These are phyloP conservation scores for Adansonia gregorii DNA, from an alignment of 441 rosid species.

Conservation along the genomic window DNA sequence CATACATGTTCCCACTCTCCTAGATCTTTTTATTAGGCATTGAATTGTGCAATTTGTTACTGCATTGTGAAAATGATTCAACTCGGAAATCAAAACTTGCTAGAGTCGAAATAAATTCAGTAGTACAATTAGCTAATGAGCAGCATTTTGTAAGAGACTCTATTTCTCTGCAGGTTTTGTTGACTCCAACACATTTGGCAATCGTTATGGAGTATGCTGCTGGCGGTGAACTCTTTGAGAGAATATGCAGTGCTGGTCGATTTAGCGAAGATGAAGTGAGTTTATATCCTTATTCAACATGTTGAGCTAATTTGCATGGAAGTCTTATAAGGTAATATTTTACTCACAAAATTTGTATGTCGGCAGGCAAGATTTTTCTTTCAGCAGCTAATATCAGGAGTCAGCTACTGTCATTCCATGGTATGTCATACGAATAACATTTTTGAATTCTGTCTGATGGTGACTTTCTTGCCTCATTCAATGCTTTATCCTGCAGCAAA, in stretches of 20 bases:
- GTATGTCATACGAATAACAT: slow-evolving; percentile 31
- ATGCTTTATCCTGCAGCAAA: slow-evolving; percentile 49
- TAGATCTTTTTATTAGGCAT: neutral
- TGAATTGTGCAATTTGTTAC: neutral
- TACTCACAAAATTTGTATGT: slow-evolving; percentile 12
- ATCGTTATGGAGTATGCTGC: slow-evolving; percentile 95
- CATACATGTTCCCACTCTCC: neutral
- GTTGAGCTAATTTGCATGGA: neutral
- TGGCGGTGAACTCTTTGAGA: slow-evolving; percentile 89
- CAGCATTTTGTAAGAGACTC: neutral
- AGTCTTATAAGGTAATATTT: neutral
- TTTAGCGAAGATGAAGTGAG: slow-evolving; percentile 93
- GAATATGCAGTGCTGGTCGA: slow-evolving; percentile 89
- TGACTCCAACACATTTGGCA: slow-evolving; percentile 84
- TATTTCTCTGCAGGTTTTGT: slow-evolving; percentile 50
- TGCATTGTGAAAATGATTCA: neutral
- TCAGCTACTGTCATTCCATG: slow-evolving; percentile 74
- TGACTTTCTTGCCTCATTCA: slow-evolving; percentile 10
- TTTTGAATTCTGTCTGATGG: neutral
- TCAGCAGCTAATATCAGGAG: slow-evolving; percentile 72
- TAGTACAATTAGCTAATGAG: neutral
- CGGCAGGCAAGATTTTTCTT: slow-evolving; percentile 60
- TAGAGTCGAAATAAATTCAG: neutral
- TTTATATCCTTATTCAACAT: neutral
- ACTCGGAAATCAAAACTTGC: neutral